Evolutionary conservation across 352 stramenopile genomes (phyloP).

Genomic region (Pythium sukuiense): DNA sequence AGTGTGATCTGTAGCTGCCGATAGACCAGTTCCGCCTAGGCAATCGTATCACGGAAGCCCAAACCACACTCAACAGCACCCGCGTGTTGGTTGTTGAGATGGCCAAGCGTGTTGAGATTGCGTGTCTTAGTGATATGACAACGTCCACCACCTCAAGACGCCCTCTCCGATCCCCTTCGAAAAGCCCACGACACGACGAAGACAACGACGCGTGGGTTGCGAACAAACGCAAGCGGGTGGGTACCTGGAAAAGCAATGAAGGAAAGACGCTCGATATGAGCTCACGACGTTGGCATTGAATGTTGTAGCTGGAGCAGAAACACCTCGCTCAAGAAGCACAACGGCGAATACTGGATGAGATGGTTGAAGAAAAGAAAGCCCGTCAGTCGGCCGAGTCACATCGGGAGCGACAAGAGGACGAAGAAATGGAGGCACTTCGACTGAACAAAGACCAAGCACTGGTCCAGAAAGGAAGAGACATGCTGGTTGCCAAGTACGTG

Average conservation of each 20-base stretch:
- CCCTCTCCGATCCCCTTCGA: slow-evolving; percentile 12
- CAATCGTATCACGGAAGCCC: slow-evolving; percentile 6
- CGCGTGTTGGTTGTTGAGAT: slow-evolving; percentile 10
- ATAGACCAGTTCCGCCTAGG: slow-evolving; percentile 10
- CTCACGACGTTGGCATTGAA: not conserved
- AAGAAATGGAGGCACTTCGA: not conserved
- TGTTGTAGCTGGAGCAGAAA: slow-evolving; percentile 11
- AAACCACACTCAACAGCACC: slow-evolving; percentile 1
- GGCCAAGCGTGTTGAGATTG: slow-evolving; percentile 5
- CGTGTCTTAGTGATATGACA: not conserved
- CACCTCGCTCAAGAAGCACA: not conserved
- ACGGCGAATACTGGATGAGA: slow-evolving; percentile 2
- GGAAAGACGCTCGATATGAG: not conserved
- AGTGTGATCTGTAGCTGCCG: slow-evolving; percentile 8
- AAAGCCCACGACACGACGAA: slow-evolving; percentile 20
- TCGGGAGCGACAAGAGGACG: not conserved
- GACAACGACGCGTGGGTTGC: slow-evolving; percentile 16
- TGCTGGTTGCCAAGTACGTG: slow-evolving; percentile 21
- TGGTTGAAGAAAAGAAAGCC: not conserved
- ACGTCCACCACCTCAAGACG: not conserved
- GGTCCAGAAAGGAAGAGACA: slow-evolving; percentile 11
- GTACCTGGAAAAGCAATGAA: not conserved
- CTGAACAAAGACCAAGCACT: not conserved
- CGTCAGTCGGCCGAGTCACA: not conserved
- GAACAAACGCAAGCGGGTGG: slow-evolving; percentile 28